phyloP scores from a whole-genome alignment of 2,329 filamentous ascomycete genomes.

The Drechslerella stenobrocha region DNA sequence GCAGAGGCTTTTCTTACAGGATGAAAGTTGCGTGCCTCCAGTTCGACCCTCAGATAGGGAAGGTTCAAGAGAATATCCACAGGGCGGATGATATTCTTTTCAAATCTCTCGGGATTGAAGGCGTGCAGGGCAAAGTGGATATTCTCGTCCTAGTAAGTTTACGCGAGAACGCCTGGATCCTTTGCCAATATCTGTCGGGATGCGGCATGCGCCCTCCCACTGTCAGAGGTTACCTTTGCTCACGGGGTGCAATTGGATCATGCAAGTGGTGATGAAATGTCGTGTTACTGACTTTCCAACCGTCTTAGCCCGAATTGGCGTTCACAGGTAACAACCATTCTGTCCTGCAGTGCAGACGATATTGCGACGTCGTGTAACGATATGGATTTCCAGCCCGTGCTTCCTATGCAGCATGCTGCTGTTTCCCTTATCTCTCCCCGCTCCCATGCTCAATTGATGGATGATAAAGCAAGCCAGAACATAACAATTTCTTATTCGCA shows the following conservation, averaged over 20 bases:
- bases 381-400: constrained; percentile 10
- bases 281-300: neutral
- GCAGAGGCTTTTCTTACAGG: constrained; percentile 25
- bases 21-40: constrained; percentile 62
- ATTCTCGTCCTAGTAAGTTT: constrained; percentile 76
- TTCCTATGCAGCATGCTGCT: constrained; percentile 8
- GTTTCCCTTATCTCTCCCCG: constrained; percentile 10
- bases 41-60: constrained; percentile 71
- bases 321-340: constrained; percentile 38
- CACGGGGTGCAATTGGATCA: constrained; percentile 12
- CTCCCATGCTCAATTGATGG: constrained; percentile 6
- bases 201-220: constrained; percentile 32
- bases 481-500: constrained; percentile 52
- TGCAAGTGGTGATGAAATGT: constrained; percentile 22
- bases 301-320: constrained; percentile 48
- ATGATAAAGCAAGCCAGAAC: constrained; percentile 19
- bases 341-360: too few relatives aligned
- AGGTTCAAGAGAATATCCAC: constrained; percentile 70
- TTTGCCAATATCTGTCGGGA: constrained; percentile 4
- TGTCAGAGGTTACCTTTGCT: constrained; percentile 17
- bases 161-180: constrained; percentile 53
- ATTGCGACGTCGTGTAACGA: constrained; percentile 28
- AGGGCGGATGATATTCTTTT: constrained; percentile 68
- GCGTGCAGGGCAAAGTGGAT: constrained; percentile 67
- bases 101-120: constrained; percentile 59